A percentile compares a stretch with the other conserved stretches of the same genome.
phyloP scores from a whole-genome alignment of 2,329 filamentous ascomycete genomes.

The Trichoderma sp. region DNA sequence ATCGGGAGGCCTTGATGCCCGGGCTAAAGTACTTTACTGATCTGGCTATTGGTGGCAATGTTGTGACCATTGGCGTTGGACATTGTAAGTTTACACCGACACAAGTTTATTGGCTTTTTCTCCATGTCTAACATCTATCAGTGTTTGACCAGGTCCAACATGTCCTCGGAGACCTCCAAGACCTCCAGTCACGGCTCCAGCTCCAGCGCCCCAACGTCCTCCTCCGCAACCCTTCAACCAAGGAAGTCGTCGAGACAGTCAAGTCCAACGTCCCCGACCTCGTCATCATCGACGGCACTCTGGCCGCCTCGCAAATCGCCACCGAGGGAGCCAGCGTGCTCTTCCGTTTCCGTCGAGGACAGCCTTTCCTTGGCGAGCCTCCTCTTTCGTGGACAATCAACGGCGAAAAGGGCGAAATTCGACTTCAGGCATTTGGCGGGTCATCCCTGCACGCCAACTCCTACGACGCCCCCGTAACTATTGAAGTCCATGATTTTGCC shows the following conservation, averaged over 20 bases:
- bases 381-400: slow-evolving; percentile 54
- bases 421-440: slow-evolving; percentile 42
- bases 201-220: slow-evolving; percentile 49
- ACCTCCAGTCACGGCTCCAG: slow-evolving; percentile 47
- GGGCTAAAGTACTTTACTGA: slow-evolving; percentile 54
- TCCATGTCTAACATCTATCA: slow-evolving; percentile 32
- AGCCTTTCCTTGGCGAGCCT: slow-evolving; percentile 52
- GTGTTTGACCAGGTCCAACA: slow-evolving; percentile 52
- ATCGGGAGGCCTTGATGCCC: slow-evolving; percentile 40
- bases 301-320: slow-evolving; percentile 37
- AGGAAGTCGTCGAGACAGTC: slow-evolving; percentile 40
- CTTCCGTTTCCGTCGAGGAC: slow-evolving; percentile 52
- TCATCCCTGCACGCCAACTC: slow-evolving; percentile 39
- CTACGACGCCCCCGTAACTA: slow-evolving; percentile 47
- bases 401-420: slow-evolving; percentile 56
- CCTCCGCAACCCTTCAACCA: slow-evolving; percentile 40
- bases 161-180: slow-evolving; percentile 51
- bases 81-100: slow-evolving; percentile 43
- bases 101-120: not conserved
- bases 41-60: slow-evolving; percentile 51
- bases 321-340: slow-evolving; percentile 47
- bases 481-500: slow-evolving; percentile 56
- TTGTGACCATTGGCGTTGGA: slow-evolving; percentile 47
- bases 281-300: slow-evolving; percentile 36
- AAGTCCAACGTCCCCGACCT: slow-evolving; percentile 52